These are phyloP conservation scores for Colletotrichum zoysiae DNA, from an alignment of 2,329 filamentous ascomycete genomes.

Conservation along the genomic window DNA sequence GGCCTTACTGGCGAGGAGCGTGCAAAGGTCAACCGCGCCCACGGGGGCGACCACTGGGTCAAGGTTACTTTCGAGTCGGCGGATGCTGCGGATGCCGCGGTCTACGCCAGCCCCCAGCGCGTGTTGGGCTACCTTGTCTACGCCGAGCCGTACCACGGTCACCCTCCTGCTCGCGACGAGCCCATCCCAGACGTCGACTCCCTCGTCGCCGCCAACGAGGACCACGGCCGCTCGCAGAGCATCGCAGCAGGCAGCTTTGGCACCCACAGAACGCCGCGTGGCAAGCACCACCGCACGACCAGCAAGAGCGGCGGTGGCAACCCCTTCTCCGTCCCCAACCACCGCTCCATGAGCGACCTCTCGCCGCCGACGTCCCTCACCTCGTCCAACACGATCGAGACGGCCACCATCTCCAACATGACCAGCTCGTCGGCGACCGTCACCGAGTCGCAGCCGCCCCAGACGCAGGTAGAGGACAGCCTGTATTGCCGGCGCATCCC, in stretches of 20 bases:
- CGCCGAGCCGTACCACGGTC: constrained; percentile 77
- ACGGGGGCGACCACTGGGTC: constrained; percentile 92
- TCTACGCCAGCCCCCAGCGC: constrained; percentile 77
- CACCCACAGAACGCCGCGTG: constrained; percentile 44
- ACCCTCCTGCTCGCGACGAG: constrained; percentile 73
- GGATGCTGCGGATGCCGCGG: constrained; percentile 77
- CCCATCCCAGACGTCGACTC: constrained; percentile 68
- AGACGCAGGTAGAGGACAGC: constrained; percentile 52
- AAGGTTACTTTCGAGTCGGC: constrained; percentile 84
- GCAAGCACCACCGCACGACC: constrained; percentile 42
- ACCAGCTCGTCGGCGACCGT: constrained; percentile 59
- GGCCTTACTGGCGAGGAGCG: constrained; percentile 80
- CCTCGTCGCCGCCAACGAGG: constrained; percentile 50
- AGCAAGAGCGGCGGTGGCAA: constrained; percentile 47
- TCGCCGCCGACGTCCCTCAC: constrained; percentile 60
- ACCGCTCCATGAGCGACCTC: constrained; percentile 50
- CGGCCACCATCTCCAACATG: constrained; percentile 59
- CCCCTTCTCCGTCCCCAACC: constrained; percentile 53
- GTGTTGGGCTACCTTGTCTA: constrained; percentile 78
- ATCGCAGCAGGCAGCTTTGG: constrained; percentile 49
- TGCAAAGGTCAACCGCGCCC: constrained; percentile 82
- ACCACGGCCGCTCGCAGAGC: constrained; percentile 52
- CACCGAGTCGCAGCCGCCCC: constrained; percentile 49
- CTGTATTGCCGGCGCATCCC: constrained; percentile 74
- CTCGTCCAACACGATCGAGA: constrained; percentile 71